Conservation (phyloP, 495 filamentous ascomycete genomes). For the Monascus purpureus region DNA sequence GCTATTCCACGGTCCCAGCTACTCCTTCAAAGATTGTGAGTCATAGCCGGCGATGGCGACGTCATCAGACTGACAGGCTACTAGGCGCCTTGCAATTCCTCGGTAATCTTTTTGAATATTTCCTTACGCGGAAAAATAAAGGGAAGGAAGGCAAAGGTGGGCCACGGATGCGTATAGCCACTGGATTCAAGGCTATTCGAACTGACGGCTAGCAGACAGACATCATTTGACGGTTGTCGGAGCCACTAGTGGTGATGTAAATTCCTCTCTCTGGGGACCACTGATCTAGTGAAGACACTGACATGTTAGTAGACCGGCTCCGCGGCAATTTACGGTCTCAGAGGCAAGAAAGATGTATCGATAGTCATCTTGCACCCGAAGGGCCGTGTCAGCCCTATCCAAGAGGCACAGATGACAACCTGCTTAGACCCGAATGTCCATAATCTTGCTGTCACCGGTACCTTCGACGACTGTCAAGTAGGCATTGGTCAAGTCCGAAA, state of each 20-base stretch:
- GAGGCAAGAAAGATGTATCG: constrained; percentile 92
- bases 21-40: constrained; percentile 82
- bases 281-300: neutral
- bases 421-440: constrained; percentile 75
- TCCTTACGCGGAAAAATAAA: constrained; percentile 69
- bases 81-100: constrained; percentile 81
- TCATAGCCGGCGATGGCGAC: too few species aligned
- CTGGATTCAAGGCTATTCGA: too few species aligned
- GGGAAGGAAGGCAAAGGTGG: constrained; percentile 52
- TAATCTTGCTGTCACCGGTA: constrained; percentile 71
- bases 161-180: constrained; percentile 7
- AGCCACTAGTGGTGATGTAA: constrained; percentile 85
- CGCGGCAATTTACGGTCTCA: constrained; percentile 89
- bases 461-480: constrained; percentile 95
- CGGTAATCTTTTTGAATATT: constrained; percentile 94
- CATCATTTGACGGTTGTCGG: constrained; percentile 85
- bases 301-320: constrained; percentile 55
- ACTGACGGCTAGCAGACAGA: too few species aligned
- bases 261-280: neutral
- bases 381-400: constrained; percentile 69
- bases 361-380: constrained; percentile 83
- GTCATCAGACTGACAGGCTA: too few species aligned
- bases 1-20: constrained; percentile 96
- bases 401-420: constrained; percentile 93
- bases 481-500: too few species aligned